Percentiles rank a stretch among this genome's conserved stretches.
These are phyloP conservation scores for Diplogelasinospora grovesii DNA, from an alignment of 495 filamentous ascomycete species.

Conservation along the genomic window DNA sequence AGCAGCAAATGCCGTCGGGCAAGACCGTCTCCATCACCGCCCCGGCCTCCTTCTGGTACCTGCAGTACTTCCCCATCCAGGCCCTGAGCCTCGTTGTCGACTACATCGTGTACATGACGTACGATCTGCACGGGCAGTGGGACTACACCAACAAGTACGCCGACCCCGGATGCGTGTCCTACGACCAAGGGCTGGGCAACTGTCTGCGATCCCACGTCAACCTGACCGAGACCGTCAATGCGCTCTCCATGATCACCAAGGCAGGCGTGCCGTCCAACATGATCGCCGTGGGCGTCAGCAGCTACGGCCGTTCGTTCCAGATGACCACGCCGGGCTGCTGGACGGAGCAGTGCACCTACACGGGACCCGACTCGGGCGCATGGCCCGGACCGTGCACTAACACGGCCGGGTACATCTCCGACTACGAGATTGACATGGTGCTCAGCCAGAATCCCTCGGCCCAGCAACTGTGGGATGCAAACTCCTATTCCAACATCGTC, in stretches of 20 bases:
- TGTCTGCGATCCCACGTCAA: conserved; percentile 40
- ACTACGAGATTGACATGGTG: conserved; percentile 29
- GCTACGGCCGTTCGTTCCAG: conserved; percentile 32
- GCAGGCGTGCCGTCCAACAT: conserved; percentile 34
- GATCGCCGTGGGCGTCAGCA: conserved; percentile 28
- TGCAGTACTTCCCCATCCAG: conserved; percentile 13
- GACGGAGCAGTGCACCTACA: conserved; percentile 4
- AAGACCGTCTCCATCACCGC: conserved; percentile 20
- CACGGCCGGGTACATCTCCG: conserved; percentile 24
- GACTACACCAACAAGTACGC: conserved; percentile 9
- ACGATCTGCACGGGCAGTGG: conserved; percentile 21
- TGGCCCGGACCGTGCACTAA: conserved; percentile 28
- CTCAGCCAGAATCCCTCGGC: too few relatives aligned
- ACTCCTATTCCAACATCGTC: too few relatives aligned
- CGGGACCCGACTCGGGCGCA: conserved; percentile 9
- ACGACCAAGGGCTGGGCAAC: conserved; percentile 19
- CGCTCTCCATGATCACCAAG: conserved; percentile 42
- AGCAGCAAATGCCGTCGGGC: conserved; percentile 4
- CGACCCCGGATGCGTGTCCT: conserved; percentile 20
- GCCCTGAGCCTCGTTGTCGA: conserved; percentile 16
- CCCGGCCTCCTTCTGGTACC: conserved; percentile 20
- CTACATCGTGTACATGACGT: conserved; percentile 27
- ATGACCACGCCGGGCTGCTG: conserved; percentile 11
- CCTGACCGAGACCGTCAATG: conserved; percentile 31
- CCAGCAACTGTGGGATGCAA: too few relatives aligned